These are phyloP conservation scores for Tulasnella sp. DNA, from an alignment of 768 basidiomycete genomes.

Conservation along the genomic window DNA sequence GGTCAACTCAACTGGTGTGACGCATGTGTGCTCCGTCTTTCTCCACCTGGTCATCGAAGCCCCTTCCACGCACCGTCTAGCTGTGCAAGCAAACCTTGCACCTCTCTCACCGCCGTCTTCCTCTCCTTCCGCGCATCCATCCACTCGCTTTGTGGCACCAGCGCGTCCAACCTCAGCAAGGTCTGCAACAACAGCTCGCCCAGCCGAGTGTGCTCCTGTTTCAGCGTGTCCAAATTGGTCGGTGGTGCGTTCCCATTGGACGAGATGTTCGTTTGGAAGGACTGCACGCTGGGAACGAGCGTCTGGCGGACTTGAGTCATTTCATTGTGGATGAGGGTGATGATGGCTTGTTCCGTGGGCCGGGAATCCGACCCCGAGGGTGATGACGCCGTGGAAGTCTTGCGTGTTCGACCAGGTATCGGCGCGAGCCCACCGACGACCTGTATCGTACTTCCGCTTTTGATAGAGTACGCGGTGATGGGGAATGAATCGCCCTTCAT, in stretches of 20 bases:
- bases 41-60: background rate
- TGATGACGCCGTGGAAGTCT: background rate
- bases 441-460: conserved; percentile 52
- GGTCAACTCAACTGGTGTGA: too few species aligned
- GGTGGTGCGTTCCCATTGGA: conserved; percentile 17
- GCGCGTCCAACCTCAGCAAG: conserved; percentile 75
- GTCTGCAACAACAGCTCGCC: conserved; percentile 76
- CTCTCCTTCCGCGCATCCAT: conserved; percentile 62
- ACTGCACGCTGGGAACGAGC: conserved; percentile 45
- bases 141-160: conserved; percentile 64
- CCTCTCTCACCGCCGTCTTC: conserved; percentile 75
- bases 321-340: conserved; percentile 45
- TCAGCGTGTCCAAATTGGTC: conserved; percentile 24
- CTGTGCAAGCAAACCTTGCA: conserved; percentile 69
- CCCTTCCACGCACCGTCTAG: conserved; percentile 59
- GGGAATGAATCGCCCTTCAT: conserved; percentile 71
- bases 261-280: conserved; percentile 36
- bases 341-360: conserved; percentile 35
- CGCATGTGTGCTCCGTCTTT: background rate
- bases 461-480: conserved; percentile 63
- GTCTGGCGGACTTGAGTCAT: conserved; percentile 38
- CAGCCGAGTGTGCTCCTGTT: conserved; percentile 44
- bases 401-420: background rate
- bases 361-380: background rate
- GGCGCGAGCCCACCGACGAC: conserved; percentile 39